These are phyloP conservation scores for Phytophthora podocarpi DNA, from an alignment of 352 stramenopile species.

Conservation along the genomic window DNA sequence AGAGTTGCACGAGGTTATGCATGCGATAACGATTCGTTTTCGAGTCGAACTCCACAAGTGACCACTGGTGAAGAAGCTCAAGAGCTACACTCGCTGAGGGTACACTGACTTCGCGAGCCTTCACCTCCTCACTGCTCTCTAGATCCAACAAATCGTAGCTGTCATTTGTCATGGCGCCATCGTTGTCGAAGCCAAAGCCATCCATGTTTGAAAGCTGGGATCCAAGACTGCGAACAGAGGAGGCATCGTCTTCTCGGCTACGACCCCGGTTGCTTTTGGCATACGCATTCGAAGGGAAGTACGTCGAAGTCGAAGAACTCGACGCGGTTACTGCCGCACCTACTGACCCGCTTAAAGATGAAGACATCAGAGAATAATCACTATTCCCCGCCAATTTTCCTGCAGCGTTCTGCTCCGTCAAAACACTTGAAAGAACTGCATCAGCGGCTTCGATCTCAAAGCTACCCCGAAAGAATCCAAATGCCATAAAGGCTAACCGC, in stretches of 20 bases:
- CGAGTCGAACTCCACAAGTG: slow-evolving; percentile 77
- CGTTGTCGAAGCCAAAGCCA: slow-evolving; percentile 74
- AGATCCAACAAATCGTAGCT: slow-evolving; percentile 80
- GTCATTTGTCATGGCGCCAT: slow-evolving; percentile 81
- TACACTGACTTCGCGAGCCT: slow-evolving; percentile 52
- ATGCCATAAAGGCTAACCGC: slow-evolving; percentile 80
- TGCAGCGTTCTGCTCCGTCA: slow-evolving; percentile 19
- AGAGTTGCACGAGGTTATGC: slow-evolving; percentile 86
- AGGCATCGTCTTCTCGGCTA: slow-evolving; percentile 51
- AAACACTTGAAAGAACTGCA: slow-evolving; percentile 67
- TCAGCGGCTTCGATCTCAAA: slow-evolving; percentile 76
- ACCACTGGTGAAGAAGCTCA: slow-evolving; percentile 77
- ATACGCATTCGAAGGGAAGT: slow-evolving; percentile 64
- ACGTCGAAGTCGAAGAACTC: slow-evolving; percentile 29
- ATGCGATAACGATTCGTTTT: slow-evolving; percentile 76
- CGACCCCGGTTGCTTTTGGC: slow-evolving; percentile 40
- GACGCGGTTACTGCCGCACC: slow-evolving; percentile 6
- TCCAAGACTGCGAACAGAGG: slow-evolving; percentile 63
- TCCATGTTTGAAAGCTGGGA: slow-evolving; percentile 75
- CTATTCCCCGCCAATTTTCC: slow-evolving; percentile 17
- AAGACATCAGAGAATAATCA: slow-evolving; percentile 31
- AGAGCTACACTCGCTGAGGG: slow-evolving; percentile 58
- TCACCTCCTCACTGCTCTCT: slow-evolving; percentile 70
- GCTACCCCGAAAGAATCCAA: slow-evolving; percentile 81
- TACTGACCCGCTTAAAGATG: slow-evolving; percentile 25